Conservation (phyloP, 108 stramenopile genomes). For the Discostella pseudostelligera region DNA sequence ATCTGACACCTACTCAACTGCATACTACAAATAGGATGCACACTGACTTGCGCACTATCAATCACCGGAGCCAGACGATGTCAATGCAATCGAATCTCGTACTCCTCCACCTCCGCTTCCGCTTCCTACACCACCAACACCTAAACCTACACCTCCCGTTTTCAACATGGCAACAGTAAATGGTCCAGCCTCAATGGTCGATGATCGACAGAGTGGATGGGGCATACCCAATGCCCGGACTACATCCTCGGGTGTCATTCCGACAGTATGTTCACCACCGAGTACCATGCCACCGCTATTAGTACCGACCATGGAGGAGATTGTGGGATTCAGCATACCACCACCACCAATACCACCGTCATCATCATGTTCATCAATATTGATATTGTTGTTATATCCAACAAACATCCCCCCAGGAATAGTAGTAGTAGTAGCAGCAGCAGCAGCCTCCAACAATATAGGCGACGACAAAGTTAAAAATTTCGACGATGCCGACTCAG, state of each 20-base stretch:
- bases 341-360: background rate
- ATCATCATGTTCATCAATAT: background rate
- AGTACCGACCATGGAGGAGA: background rate
- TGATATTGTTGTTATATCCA: too few relatives aligned
- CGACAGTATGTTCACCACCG: background rate
- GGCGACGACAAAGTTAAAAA: conserved; percentile 15
- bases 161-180: background rate
- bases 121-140: too few relatives aligned
- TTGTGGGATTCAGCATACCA: background rate
- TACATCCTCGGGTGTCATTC: conserved; percentile 14
- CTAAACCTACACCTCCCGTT: background rate
- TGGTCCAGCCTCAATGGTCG: conserved; percentile 36
- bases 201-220: conserved; percentile 45
- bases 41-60: background rate
- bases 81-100: conserved; percentile 9
- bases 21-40: too few relatives aligned
- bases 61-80: conserved; percentile 14
- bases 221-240: conserved; percentile 45
- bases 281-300: background rate
- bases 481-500: conserved; percentile 45
- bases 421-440: too few relatives aligned
- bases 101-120: too few relatives aligned
- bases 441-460: too few relatives aligned
- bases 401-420: background rate
- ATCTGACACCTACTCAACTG: too few relatives aligned